Percentiles rank a stretch among this genome's conserved stretches.
phyloP scores from a whole-genome alignment of 78 protist genomes.

The Chrysochromulina parva region DNA sequence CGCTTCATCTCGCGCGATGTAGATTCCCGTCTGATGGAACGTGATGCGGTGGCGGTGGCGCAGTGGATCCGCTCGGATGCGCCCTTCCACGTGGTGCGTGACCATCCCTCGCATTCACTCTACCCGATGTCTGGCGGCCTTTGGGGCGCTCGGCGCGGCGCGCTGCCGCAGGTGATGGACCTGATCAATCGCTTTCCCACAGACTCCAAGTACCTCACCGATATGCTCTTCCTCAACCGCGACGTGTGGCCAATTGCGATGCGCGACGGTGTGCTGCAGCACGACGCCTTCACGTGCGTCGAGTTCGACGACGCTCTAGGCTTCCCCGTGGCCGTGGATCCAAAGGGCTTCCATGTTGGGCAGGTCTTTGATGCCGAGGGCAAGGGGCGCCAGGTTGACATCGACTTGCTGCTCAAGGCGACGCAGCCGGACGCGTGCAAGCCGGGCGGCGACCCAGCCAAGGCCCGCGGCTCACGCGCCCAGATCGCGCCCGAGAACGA shows the following conservation, averaged over 20 bases:
- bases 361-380: neutral
- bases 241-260: neutral
- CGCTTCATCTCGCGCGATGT: conserved; percentile 39
- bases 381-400: neutral
- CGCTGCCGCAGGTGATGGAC: neutral
- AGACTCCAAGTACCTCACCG: conserved; percentile 25
- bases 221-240: conserved; percentile 32
- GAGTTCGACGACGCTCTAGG: neutral
- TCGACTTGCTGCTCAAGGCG: neutral
- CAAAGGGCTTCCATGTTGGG: neutral
- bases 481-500: too few relatives aligned
- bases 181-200: neutral
- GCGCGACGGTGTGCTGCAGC: neutral
- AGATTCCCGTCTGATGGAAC: conserved; percentile 19
- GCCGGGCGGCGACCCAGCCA: too few relatives aligned
- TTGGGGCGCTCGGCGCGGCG: conserved; percentile 24
- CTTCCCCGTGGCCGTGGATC: neutral
- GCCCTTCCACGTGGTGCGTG: conserved; percentile 35
- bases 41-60: conserved; percentile 21
- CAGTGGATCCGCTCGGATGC: conserved; percentile 15
- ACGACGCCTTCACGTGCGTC: conserved; percentile 36
- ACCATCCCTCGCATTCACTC: conserved; percentile 26
- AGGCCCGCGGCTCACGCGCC: too few relatives aligned
- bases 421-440: neutral
- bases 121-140: conserved; percentile 39